Conservation (phyloP, 768 basidiomycete species). For the Phylloporus arenicola region DNA sequence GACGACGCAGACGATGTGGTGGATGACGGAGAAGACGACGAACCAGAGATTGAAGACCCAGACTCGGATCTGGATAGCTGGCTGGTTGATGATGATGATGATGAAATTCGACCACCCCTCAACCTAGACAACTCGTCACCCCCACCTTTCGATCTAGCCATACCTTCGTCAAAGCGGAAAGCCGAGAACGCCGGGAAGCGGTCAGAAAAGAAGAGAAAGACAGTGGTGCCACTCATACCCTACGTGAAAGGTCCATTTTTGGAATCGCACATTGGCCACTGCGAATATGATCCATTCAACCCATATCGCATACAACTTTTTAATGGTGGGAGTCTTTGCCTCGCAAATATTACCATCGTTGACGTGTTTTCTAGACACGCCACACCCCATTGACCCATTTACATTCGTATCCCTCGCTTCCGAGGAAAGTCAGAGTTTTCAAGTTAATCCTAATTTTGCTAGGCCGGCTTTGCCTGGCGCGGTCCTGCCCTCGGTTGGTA, state of each 20-base stretch:
- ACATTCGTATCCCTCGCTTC: slow-evolving; percentile 52
- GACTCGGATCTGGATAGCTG: slow-evolving; percentile 37
- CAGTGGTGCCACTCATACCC: slow-evolving; percentile 73
- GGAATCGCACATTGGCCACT: slow-evolving; percentile 64
- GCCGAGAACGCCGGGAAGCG: slow-evolving; percentile 44
- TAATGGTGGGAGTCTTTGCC: slow-evolving; percentile 56
- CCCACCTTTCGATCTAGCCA: slow-evolving; percentile 27
- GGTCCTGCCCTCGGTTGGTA: slow-evolving; percentile 19
- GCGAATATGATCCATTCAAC: slow-evolving; percentile 65
- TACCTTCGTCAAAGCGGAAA: slow-evolving; percentile 60
- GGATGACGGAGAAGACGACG: slow-evolving; percentile 56
- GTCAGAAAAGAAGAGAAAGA: slow-evolving; percentile 64
- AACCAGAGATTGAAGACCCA: slow-evolving; percentile 51
- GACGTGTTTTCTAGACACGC: slow-evolving; percentile 47
- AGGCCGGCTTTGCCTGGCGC: slow-evolving; percentile 44
- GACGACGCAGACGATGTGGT: slow-evolving; percentile 76
- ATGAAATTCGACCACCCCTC: slow-evolving; percentile 51
- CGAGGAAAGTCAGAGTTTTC: slow-evolving; percentile 30
- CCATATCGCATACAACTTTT: slow-evolving; percentile 74
- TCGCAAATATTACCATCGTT: slow-evolving; percentile 1
- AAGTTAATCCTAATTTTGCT: slow-evolving; percentile 35
- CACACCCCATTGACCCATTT: slow-evolving; percentile 74
- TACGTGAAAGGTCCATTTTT: slow-evolving; percentile 80
- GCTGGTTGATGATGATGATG: slow-evolving; percentile 67
- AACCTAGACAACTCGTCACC: slow-evolving; percentile 36